Conservation (phyloP, 2,329 filamentous ascomycete species). For the Penicillium rolfsii region DNA sequence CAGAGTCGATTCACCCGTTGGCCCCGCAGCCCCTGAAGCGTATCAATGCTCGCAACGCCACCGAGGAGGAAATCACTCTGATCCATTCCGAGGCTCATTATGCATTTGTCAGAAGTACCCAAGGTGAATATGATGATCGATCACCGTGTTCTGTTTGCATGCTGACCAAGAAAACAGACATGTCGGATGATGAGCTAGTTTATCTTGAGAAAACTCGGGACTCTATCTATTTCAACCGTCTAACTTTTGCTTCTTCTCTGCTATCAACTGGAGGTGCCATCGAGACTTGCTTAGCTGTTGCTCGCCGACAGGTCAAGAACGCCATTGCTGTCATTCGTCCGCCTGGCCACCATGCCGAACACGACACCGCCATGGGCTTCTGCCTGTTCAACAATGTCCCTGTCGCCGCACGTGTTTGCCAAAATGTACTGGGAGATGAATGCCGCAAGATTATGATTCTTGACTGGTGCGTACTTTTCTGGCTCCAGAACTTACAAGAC, state of each 20-base stretch:
- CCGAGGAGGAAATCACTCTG: constrained; percentile 74
- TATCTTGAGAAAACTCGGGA: constrained; percentile 70
- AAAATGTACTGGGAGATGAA: constrained; percentile 73
- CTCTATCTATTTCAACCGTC: constrained; percentile 79
- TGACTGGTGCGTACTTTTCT: constrained; percentile 72
- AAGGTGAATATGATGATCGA: constrained; percentile 37
- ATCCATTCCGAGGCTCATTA: constrained; percentile 80
- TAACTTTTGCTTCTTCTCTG: constrained; percentile 78
- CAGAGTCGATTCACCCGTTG: constrained; percentile 55
- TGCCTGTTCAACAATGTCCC: constrained; percentile 98
- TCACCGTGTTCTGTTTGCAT: neutral
- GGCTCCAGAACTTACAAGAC: neutral
- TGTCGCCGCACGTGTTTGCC: constrained; percentile 86
- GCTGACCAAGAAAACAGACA: constrained; percentile 43
- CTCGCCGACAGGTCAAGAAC: constrained; percentile 82
- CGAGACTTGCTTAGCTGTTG: constrained; percentile 91
- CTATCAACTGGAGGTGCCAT: constrained; percentile 92
- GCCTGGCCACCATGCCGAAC: constrained; percentile 93
- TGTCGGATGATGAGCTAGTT: constrained; percentile 65
- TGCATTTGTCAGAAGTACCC: constrained; percentile 70
- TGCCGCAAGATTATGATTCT: constrained; percentile 91
- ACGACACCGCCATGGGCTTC: constrained; percentile 84
- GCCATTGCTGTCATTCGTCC: constrained; percentile 94
- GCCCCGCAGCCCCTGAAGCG: constrained; percentile 62
- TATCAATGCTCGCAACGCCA: constrained; percentile 78